Conservation (phyloP, 1,284 basidiomycete species). For the Moesziomyces parantarcticus region DNA sequence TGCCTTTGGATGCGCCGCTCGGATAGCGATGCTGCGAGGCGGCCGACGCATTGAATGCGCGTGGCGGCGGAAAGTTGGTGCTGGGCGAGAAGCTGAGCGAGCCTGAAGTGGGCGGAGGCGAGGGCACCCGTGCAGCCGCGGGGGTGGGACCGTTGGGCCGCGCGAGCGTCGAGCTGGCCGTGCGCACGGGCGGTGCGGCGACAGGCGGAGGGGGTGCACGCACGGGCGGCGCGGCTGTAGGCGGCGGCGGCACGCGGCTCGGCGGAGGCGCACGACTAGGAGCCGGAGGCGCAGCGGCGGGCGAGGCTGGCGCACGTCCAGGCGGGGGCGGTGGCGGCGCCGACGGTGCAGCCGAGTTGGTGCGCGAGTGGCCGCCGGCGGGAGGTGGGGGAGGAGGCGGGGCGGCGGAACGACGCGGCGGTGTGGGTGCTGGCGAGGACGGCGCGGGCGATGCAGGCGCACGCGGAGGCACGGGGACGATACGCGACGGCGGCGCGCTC, state of each 20-base stretch:
- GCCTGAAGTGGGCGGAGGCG: conserved; percentile 36
- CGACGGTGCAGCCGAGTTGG: conserved; percentile 11
- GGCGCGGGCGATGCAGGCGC: conserved; percentile 9
- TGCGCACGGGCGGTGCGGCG: conserved; percentile 58
- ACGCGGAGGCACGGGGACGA: conserved; percentile 27
- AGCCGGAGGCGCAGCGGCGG: conserved; percentile 76
- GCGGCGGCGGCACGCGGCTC: conserved; percentile 78
- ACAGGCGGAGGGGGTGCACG: conserved; percentile 74
- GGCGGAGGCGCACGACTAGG: conserved; percentile 77
- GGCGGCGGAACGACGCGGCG: conserved; percentile 81
- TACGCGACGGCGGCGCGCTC: conserved; percentile 18
- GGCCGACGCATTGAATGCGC: conserved; percentile 35
- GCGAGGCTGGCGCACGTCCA: conserved; percentile 77
- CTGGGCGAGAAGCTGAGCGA: conserved; percentile 37
- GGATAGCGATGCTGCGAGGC: conserved; percentile 45
- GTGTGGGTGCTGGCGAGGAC: conserved; percentile 25
- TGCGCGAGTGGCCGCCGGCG: conserved; percentile 36
- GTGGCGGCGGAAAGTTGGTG: conserved; percentile 38
- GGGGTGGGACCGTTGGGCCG: conserved; percentile 23
- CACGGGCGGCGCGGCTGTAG: conserved; percentile 74
- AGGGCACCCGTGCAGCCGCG: conserved; percentile 18
- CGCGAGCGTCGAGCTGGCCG: conserved; percentile 35
- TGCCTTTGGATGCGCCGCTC: conserved; percentile 35
- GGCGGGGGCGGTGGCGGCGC: conserved; percentile 80
- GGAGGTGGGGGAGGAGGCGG: conserved; percentile 76